Percentiles rank a stretch among this genome's conserved stretches.
phyloP scores from a whole-genome alignment of 106 monocot genomes.

The Dendrobium nobile region DNA sequence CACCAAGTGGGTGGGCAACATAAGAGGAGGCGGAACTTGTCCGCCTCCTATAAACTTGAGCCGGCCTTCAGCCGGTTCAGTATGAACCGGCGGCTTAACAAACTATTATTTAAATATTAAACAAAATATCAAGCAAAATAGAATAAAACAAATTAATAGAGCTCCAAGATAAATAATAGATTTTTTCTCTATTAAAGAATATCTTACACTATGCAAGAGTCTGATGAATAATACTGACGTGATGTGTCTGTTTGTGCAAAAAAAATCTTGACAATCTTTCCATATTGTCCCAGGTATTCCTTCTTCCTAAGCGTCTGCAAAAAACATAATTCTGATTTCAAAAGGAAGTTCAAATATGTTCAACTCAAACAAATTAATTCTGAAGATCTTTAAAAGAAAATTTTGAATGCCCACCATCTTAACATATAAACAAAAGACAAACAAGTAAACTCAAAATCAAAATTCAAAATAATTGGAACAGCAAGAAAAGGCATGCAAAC shows the following conservation, averaged over 20 bases:
- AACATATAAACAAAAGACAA: not conserved
- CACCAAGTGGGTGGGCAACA: too few species aligned
- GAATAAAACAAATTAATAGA: not conserved
- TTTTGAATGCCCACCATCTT: not conserved
- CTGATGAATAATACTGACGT: constrained; percentile 6
- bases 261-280: constrained; percentile 28
- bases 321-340: constrained; percentile 1
- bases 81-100: too few species aligned
- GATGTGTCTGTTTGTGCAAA: constrained; percentile 4
- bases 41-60: too few species aligned
- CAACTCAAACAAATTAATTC: not conserved
- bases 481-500: constrained; percentile 13
- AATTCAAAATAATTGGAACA: not conserved
- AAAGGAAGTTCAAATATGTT: not conserved
- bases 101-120: not conserved
- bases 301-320: constrained; percentile 34
- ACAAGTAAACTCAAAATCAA: not conserved
- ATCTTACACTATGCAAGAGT: constrained; percentile 14
- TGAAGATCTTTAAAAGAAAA: not conserved
- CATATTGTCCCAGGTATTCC: constrained; percentile 54
- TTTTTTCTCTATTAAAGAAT: not conserved
- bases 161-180: not conserved
- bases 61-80: too few species aligned
- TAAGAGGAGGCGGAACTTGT: too few species aligned
- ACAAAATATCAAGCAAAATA: not conserved